Conservation (phyloP, 1,284 basidiomycete genomes). For the Anthracocystis setariae region DNA sequence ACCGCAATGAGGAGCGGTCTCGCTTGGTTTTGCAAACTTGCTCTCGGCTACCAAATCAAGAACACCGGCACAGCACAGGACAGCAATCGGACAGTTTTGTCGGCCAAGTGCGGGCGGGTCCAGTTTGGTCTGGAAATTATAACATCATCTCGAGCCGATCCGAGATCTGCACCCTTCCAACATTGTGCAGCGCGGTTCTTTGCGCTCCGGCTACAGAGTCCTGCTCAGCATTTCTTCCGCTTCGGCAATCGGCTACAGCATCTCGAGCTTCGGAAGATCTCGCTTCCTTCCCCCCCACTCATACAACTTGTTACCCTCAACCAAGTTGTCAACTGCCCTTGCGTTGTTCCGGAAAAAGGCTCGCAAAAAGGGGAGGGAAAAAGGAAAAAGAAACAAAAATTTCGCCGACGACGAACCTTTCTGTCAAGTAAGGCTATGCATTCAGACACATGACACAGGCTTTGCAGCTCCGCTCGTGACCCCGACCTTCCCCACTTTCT, state of each 20-base stretch:
- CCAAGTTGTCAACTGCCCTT: no score
- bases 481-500: background rate
- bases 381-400: background rate
- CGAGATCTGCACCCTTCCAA: constrained; percentile 10
- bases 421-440: constrained; percentile 6
- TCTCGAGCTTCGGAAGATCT: background rate
- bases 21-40: constrained; percentile 1
- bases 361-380: background rate
- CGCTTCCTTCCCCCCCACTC: background rate
- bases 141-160: background rate
- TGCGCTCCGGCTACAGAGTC: background rate
- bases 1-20: no score
- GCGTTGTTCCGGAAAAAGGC: no score
- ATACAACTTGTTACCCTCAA: background rate
- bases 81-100: no score
- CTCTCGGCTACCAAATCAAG: constrained; percentile 1
- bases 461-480: constrained; percentile 5
- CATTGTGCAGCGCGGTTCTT: background rate
- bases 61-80: no score
- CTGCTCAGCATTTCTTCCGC: background rate
- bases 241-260: background rate
- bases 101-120: no score
- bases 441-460: background rate
- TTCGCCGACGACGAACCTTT: constrained; percentile 1
- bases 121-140: no score